phyloP scores from a whole-genome alignment of 2,329 filamentous ascomycete species.

The Nemania diffusa region DNA sequence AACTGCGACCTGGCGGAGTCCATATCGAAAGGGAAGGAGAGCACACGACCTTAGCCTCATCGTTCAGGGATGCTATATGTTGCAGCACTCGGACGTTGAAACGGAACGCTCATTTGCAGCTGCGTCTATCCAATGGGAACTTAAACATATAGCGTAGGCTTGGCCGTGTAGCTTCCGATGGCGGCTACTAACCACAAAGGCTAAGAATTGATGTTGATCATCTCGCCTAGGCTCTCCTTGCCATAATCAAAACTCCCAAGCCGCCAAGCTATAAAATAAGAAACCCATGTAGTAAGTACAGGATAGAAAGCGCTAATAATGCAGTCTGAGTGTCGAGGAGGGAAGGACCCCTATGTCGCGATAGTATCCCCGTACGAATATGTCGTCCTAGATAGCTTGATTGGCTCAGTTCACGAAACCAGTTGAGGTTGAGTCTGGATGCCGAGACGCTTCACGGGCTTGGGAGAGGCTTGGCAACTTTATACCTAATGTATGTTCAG shows the following conservation, averaged over 20 bases:
- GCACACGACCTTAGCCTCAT: slow-evolving; percentile 9
- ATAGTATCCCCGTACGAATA: slow-evolving; percentile 3
- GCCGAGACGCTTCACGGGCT: slow-evolving; percentile 21
- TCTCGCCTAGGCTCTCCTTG: background rate
- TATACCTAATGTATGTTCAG: slow-evolving; percentile 10
- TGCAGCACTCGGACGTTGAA: slow-evolving; percentile 2
- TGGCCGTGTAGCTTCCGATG: background rate
- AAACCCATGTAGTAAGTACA: slow-evolving; percentile 12
- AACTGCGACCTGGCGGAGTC: slow-evolving; percentile 20
- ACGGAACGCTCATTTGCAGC: background rate
- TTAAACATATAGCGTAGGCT: background rate
- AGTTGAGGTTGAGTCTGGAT: slow-evolving; percentile 6
- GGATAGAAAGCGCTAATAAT: background rate
- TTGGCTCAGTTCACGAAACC: slow-evolving; percentile 11
- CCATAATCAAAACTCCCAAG: slow-evolving; percentile 1
- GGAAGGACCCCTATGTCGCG: slow-evolving; percentile 1
- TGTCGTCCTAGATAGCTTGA: slow-evolving; percentile 6
- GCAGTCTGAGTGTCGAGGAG: slow-evolving; percentile 10
- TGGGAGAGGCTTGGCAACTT: slow-evolving; percentile 21
- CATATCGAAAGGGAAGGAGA: slow-evolving; percentile 11
- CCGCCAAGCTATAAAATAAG: background rate
- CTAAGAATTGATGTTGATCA: background rate
- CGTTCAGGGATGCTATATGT: slow-evolving; percentile 19
- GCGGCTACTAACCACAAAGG: background rate
- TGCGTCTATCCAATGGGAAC: slow-evolving; percentile 6